These are phyloP conservation scores for Fraxinus ornus DNA, from an alignment of 305 asterid species.

Conservation along the genomic window DNA sequence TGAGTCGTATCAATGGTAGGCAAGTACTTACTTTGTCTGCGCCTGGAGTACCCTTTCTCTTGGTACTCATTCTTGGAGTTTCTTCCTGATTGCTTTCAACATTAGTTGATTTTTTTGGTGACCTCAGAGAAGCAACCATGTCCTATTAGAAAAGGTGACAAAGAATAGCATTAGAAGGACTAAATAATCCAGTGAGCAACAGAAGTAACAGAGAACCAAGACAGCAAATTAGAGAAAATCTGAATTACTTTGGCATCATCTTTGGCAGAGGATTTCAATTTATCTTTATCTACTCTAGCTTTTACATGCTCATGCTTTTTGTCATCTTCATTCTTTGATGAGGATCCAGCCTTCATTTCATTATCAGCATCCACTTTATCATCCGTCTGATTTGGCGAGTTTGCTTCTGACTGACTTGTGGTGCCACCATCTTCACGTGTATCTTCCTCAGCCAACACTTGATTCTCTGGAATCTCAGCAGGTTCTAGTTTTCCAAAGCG, in stretches of 20 bases:
- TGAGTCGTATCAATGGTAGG: conserved; percentile 5
- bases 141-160: conserved; percentile 39
- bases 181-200: conserved; percentile 9
- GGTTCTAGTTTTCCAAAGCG: conserved; percentile 39
- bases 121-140: conserved; percentile 42
- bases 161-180: conserved; percentile 20
- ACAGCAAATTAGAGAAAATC: conserved; percentile 10
- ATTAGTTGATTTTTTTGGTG: conserved; percentile 51
- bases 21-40: conserved; percentile 51
- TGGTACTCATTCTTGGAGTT: conserved; percentile 46
- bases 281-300: conserved; percentile 43
- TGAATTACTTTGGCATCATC: conserved; percentile 49
- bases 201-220: conserved; percentile 18
- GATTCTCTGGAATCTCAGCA: conserved; percentile 41
- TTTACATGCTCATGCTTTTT: conserved; percentile 56
- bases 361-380: conserved; percentile 41
- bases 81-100: conserved; percentile 51
- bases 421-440: conserved; percentile 42
- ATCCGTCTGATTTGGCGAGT: conserved; percentile 43
- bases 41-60: conserved; percentile 64
- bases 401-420: conserved; percentile 55
- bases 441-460: conserved; percentile 37
- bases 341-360: conserved; percentile 40
- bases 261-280: conserved; percentile 41
- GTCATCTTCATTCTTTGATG: conserved; percentile 41